Evolutionary conservation across 2,329 filamentous ascomycete species (phyloP), one percentile per base, ranked within the genome.

Genomic region (Pseudocercospora fuligena): DNA sequence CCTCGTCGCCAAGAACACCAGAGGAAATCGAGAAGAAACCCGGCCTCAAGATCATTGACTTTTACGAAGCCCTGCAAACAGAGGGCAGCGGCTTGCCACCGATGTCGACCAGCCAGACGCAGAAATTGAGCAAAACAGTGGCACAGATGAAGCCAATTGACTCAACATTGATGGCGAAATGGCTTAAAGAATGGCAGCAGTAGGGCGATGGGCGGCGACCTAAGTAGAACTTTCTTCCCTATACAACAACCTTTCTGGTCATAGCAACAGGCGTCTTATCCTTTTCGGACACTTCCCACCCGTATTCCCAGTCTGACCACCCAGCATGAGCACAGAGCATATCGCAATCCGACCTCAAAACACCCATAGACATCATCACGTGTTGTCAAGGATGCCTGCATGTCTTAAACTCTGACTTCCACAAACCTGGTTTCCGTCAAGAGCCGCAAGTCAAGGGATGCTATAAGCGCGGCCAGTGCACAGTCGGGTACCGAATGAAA

Each of bases 1-100:
- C 72, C 53, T 56, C 53, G 0, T 40, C 66, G 25, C 70, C 63
- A 16, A 60, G 54, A 21, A 75, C 70, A 1, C 23, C 64, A 9
- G 70, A 72, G 31, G 67, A 74, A 25, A 65, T 70, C 7, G 66
- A 71, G 36, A 68, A 63, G 49, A 70, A 74, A 21, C 73, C 75
- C 0, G 74, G 69, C 2, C 49, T 76, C 53, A 76, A 77, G 65
- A 60, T 77, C 9, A 31, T 76, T 8, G 75, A 76, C 51, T 77
- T 76, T 62, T 76, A 74, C 60, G 69, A 76, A 49, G 70, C 69
- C 14, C 51, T 73, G 40, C 19, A 68, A 33, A 47, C 31, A 2
- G 67, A 66, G 21, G 66, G 65, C 21, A 65, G 65, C 9, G 71
- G 70, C 8, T 31, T 72, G 27, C 70, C 70, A 19, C 66, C 65